Base-by-base conservation (phyloP, 1,139 yeast genomes). In the Pneumocystis canis region DNA sequence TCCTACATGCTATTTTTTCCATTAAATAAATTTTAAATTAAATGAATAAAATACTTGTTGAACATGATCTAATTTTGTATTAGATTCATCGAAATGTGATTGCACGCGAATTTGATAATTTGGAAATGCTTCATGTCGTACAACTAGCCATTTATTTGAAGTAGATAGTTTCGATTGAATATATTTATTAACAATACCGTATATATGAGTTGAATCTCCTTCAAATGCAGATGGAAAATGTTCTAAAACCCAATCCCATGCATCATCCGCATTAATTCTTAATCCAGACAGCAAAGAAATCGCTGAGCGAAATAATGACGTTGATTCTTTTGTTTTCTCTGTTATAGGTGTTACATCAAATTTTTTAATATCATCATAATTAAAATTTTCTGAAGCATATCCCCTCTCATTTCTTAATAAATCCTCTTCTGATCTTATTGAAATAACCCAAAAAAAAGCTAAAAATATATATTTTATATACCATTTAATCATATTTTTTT, bases 1-100 rank as follows among this genome's bases (percentile, higher is more conserved):
- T 64, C 97, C 97, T 58, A 94, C 82, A 73, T 84, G 85, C 74
- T 89, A 96, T 71, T 18, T 16, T 39, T 11, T 39, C 9, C 20
- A 3, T 16, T 4, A n/a, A 33, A 3, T 33, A 11, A 33, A 33
- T 2, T 9, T 3, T 33, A 2, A 33, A 9, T 33, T 33, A 3
- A 7, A 33, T 39, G 5, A 39, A 39, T n/a, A 16, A 16, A 16
- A 39, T n/a, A 39, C 47, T 39, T 16, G 18, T n/a, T 39, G 2
- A 5, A n/a, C 47, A 16, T 11, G 5, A 39, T 39, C 18, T 16
- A 39, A 4, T 4, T 9, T 3, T n/a, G 7, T 39, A 39, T 18
- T 25, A n/a, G 25, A 3, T 2, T 5, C 35, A 32, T 32, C 20
- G 3, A 39, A n/a, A 3, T 32, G 5, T 9, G 20, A 39, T 1